phyloP scores from a whole-genome alignment of 73 alveolate species.

The Urostyla sp. region DNA sequence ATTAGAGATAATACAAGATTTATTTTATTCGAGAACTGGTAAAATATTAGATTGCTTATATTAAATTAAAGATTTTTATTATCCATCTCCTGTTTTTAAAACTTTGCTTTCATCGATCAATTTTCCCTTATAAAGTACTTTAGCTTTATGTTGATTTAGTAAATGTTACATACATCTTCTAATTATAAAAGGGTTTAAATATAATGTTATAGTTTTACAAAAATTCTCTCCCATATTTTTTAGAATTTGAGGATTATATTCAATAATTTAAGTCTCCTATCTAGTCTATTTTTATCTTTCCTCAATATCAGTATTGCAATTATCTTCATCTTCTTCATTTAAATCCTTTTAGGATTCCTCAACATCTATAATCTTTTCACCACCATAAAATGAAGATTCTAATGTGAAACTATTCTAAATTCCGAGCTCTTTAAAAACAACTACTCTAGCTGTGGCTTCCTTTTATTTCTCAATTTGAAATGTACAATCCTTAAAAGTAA shows the following conservation, averaged over 20 bases:
- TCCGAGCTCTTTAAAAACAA: slow-evolving; percentile 62
- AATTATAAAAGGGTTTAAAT: too few species aligned
- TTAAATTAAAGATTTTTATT: neutral
- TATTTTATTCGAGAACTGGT: too few species aligned
- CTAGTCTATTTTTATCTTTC: neutral
- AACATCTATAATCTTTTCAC: slow-evolving; percentile 71
- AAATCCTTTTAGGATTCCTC: neutral
- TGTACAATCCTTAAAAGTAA: slow-evolving; percentile 64
- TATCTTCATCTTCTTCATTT: slow-evolving; percentile 2
- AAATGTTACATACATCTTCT: neutral
- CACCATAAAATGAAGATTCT: slow-evolving; percentile 73
- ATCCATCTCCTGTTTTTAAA: neutral
- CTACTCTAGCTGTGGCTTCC: slow-evolving; percentile 75
- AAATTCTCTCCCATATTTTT: neutral
- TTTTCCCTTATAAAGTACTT: neutral
- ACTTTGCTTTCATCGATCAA: neutral
- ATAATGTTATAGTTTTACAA: neutral
- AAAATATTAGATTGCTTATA: too few species aligned
- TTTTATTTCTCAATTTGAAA: slow-evolving; percentile 72
- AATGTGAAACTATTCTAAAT: slow-evolving; percentile 70
- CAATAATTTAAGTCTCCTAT: too few species aligned
- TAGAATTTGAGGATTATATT: too few species aligned
- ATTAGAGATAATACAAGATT: too few species aligned
- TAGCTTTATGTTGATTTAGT: neutral
- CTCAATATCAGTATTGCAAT: too few species aligned